phyloP scores from a whole-genome alignment of 305 asterid genomes.

The Monarda citriodora region DNA sequence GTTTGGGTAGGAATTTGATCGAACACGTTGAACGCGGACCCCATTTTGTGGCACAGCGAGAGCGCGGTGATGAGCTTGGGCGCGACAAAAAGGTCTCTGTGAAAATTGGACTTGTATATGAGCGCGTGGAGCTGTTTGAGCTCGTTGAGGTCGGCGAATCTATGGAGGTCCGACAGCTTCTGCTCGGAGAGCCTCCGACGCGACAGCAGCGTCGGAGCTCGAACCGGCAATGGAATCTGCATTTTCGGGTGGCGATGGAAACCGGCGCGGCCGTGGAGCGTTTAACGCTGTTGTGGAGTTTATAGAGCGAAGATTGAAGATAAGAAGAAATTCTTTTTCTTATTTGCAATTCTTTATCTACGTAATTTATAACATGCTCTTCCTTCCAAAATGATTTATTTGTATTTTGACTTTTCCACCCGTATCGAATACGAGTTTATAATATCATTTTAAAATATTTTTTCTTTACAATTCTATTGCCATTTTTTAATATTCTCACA shows the following conservation, averaged over 20 bases:
- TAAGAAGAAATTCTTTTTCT: not conserved
- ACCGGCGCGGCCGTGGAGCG: slow-evolving; percentile 18
- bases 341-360: not conserved
- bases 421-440: no score
- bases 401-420: no score
- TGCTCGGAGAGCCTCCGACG: slow-evolving; percentile 59
- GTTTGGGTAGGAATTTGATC: slow-evolving; percentile 53
- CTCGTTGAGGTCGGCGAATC: slow-evolving; percentile 54
- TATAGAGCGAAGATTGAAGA: not conserved
- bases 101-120: slow-evolving; percentile 69
- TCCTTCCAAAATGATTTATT: no score
- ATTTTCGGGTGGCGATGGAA: slow-evolving; percentile 15
- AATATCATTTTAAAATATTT: no score
- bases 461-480: no score
- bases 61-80: slow-evolving; percentile 70
- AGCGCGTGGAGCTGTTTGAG: slow-evolving; percentile 66
- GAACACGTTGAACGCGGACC: slow-evolving; percentile 50
- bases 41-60: slow-evolving; percentile 53
- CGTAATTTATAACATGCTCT: no score
- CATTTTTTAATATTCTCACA: no score
- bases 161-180: slow-evolving; percentile 59
- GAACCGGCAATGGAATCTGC: slow-evolving; percentile 54
- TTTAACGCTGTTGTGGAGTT: slow-evolving; percentile 7
- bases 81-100: slow-evolving; percentile 52
- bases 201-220: slow-evolving; percentile 66